A percentile compares a stretch with the other conserved stretches of the same genome.
phyloP scores from a whole-genome alignment of 345 rosid species.

The Gossypium longicalyx region DNA sequence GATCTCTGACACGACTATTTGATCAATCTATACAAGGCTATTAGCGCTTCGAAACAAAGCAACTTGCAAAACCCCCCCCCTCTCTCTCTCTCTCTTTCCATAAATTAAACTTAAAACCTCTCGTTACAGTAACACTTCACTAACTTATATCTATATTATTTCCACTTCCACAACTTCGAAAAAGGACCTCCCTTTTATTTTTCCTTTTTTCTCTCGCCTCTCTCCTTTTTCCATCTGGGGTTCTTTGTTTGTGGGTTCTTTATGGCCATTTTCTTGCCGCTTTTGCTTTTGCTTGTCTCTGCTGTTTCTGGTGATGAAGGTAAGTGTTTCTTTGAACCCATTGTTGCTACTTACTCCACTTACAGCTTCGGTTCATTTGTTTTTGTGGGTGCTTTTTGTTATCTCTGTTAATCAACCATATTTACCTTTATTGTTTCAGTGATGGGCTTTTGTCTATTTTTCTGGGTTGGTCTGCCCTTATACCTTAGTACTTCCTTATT shows the following conservation, averaged over 20 bases:
- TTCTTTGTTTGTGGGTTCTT: neutral
- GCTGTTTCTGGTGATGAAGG: slow-evolving; percentile 17
- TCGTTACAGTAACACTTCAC: slow-evolving; percentile 5
- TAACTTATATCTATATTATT: neutral
- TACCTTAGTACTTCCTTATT: neutral
- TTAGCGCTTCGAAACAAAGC: neutral
- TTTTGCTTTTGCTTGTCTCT: slow-evolving; percentile 12
- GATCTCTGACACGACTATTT: neutral
- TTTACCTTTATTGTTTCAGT: neutral
- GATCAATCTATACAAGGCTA: neutral
- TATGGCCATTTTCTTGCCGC: slow-evolving; percentile 15
- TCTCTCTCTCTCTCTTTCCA: neutral
- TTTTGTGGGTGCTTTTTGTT: neutral
- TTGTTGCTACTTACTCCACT: neutral
- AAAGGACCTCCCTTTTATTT: slow-evolving; percentile 1
- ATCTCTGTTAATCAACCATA: neutral
- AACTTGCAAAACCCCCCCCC: neutral
- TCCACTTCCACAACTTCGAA: slow-evolving; percentile 9
- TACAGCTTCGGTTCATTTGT: neutral
- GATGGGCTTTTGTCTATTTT: neutral
- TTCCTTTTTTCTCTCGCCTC: neutral
- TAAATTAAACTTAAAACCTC: neutral
- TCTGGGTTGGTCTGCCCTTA: neutral
- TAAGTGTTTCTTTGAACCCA: slow-evolving; percentile 5
- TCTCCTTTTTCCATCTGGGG: neutral